Percentiles rank a stretch among this genome's conserved stretches.
These are phyloP conservation scores for Polytrichum commune DNA, from an alignment of 225 moss, liverwort and hornwort genomes.

Conservation along the genomic window DNA sequence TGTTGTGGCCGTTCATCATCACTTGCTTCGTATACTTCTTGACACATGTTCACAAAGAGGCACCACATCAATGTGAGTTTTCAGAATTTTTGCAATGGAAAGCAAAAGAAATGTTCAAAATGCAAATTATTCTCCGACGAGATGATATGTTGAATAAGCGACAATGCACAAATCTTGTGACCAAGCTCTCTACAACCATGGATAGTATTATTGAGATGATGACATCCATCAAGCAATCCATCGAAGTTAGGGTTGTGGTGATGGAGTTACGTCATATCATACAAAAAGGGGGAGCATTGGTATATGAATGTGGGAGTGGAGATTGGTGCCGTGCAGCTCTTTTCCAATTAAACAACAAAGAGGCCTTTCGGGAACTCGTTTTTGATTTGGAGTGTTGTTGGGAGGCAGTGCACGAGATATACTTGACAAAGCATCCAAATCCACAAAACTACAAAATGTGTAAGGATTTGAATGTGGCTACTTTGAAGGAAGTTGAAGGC, in stretches of 20 bases:
- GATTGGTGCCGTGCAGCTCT: background rate
- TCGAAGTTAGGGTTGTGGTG: background rate
- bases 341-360: background rate
- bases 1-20: background rate
- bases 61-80: background rate
- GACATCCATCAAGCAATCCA: background rate
- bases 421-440: background rate
- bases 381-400: slow-evolving; percentile 3
- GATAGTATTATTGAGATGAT: background rate
- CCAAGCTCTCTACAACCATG: background rate
- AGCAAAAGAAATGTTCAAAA: background rate
- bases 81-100: background rate
- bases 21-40: background rate
- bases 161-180: background rate
- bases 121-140: background rate
- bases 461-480: no score
- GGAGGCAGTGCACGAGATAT: background rate
- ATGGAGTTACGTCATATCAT: no score
- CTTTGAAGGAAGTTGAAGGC: background rate
- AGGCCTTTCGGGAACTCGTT: slow-evolving; percentile 1
- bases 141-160: background rate
- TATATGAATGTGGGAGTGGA: background rate
- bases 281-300: background rate
- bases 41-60: background rate
- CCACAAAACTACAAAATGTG: background rate